Conservation (phyloP, 2,329 filamentous ascomycete species). For the Purpureocillium lavendulum region DNA sequence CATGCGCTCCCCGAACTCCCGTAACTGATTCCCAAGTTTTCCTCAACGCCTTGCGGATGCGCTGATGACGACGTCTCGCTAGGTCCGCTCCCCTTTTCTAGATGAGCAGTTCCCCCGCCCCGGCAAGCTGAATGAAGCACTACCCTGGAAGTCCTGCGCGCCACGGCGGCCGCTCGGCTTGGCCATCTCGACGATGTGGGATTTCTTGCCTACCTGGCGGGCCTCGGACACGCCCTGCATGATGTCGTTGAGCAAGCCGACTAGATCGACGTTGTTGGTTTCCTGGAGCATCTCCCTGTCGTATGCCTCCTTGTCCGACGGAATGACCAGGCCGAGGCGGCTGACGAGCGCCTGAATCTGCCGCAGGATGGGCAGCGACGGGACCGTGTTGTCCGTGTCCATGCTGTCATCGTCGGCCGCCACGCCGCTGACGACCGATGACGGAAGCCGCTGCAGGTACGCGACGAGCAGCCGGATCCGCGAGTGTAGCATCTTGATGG, state of each 20-base stretch:
- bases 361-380: constrained; percentile 69
- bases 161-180: constrained; percentile 15
- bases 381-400: constrained; percentile 30
- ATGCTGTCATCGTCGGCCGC: constrained; percentile 27
- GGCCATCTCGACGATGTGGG: constrained; percentile 44
- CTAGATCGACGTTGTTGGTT: constrained; percentile 74
- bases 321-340: constrained; percentile 73
- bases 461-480: constrained; percentile 62
- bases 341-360: constrained; percentile 81
- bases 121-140: background rate
- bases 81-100: no score
- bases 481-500: constrained; percentile 84
- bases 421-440: constrained; percentile 49
- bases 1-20: no score
- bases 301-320: constrained; percentile 58
- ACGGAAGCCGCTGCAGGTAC: constrained; percentile 70
- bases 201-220: constrained; percentile 69
- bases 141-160: background rate
- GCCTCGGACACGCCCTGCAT: constrained; percentile 64
- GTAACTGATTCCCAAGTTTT: no score
- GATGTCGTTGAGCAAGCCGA: constrained; percentile 67
- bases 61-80: no score
- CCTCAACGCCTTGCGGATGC: no score
- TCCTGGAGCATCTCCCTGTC: constrained; percentile 66
- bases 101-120: background rate